Percentiles rank a stretch among this genome's conserved stretches.
These are phyloP conservation scores for Metschnikowia picachoensis DNA, from an alignment of 805 yeast genomes.

Conservation along the genomic window DNA sequence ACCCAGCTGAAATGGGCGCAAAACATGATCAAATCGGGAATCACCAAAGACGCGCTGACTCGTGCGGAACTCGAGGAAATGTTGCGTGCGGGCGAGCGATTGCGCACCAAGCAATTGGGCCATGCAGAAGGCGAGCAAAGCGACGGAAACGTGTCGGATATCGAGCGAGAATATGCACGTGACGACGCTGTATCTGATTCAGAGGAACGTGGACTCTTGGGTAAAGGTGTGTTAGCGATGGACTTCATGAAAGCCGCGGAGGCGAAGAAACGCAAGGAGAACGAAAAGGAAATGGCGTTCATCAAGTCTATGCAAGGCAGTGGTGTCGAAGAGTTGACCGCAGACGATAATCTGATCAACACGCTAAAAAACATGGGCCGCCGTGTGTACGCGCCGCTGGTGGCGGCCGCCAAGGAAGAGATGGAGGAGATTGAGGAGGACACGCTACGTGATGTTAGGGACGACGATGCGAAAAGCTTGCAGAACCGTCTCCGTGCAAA, in stretches of 20 bases:
- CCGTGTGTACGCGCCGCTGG: slow-evolving; percentile 70
- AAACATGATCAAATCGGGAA: slow-evolving; percentile 82
- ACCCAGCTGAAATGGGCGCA: slow-evolving; percentile 88
- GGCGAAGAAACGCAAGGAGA: slow-evolving; percentile 57
- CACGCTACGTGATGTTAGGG: slow-evolving; percentile 39
- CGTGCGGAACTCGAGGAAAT: slow-evolving; percentile 92
- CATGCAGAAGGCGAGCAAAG: slow-evolving; percentile 51
- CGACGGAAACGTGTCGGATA: slow-evolving; percentile 48
- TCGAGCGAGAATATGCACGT: slow-evolving; percentile 37
- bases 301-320: slow-evolving; percentile 43
- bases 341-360: slow-evolving; percentile 42
- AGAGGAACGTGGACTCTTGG: slow-evolving; percentile 41
- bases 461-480: slow-evolving; percentile 48
- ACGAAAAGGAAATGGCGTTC: slow-evolving; percentile 48
- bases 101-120: slow-evolving; percentile 71
- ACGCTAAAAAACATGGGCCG: slow-evolving; percentile 67
- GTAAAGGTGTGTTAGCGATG: slow-evolving; percentile 91
- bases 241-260: slow-evolving; percentile 94
- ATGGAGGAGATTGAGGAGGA: slow-evolving; percentile 25
- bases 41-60: slow-evolving; percentile 79
- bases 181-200: slow-evolving; percentile 34
- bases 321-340: slow-evolving; percentile 40
- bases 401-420: slow-evolving; percentile 36
- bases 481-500: slow-evolving; percentile 27
- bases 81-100: slow-evolving; percentile 80